A percentile compares a stretch with the other conserved stretches of the same genome.
phyloP scores from a whole-genome alignment of 306 rosid species.

The Luffa aegyptiaca region DNA sequence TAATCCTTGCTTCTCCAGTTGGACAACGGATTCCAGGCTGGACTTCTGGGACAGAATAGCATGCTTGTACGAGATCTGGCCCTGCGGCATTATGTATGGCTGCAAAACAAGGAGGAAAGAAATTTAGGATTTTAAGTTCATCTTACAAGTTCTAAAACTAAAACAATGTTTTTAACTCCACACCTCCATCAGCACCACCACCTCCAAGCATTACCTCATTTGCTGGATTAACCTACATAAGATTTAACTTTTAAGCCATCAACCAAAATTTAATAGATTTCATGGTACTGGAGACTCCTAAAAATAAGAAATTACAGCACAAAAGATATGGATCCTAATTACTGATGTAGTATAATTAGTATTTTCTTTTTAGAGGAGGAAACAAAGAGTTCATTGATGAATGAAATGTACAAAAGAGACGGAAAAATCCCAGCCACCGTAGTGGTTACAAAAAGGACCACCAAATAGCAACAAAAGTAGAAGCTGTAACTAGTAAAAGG shows the following conservation, averaged over 20 bases:
- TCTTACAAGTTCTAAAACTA: not conserved
- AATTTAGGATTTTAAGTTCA: constrained; percentile 4
- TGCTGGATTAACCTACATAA: constrained; percentile 75
- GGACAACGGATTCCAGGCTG: constrained; percentile 75
- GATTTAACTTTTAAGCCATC: not conserved
- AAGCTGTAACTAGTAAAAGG: too few relatives aligned
- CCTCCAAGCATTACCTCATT: constrained; percentile 93
- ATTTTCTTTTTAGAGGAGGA: too few relatives aligned
- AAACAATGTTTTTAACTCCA: not conserved
- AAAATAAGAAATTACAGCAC: not conserved
- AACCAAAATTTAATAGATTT: not conserved
- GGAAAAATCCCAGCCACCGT: too few relatives aligned
- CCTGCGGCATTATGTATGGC: constrained; percentile 90
- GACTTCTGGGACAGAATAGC: constrained; percentile 58
- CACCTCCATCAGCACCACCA: constrained; percentile 96
- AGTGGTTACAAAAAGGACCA: too few relatives aligned
- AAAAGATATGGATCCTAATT: not conserved
- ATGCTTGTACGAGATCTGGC: constrained; percentile 62
- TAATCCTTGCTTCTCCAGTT: constrained; percentile 84
- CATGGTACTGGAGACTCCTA: not conserved
- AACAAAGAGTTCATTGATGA: too few relatives aligned
- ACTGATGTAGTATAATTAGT: not conserved
- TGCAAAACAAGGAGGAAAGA: constrained; percentile 3
- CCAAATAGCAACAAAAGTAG: too few relatives aligned
- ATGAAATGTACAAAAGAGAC: too few relatives aligned